Conservation (phyloP, 2,329 filamentous ascomycete genomes). For the Cytospora schulzeri region DNA sequence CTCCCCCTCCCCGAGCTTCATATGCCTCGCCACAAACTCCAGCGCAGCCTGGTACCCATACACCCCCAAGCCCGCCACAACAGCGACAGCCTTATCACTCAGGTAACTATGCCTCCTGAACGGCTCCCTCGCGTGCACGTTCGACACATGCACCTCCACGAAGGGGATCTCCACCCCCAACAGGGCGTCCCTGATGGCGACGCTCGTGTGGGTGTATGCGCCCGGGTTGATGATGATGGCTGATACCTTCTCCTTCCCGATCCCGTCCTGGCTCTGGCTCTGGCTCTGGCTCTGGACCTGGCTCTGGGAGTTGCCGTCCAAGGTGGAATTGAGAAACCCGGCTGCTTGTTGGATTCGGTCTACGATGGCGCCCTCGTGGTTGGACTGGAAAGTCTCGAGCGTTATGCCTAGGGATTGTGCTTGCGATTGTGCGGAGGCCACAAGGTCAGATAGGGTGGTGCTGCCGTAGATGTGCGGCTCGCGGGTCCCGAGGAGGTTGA, state of each 20-base stretch:
- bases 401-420: conserved; percentile 49
- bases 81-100: conserved; percentile 73
- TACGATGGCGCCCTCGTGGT: conserved; percentile 74
- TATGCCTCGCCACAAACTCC: conserved; percentile 52
- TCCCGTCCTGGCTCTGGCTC: not conserved
- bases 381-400: conserved; percentile 70
- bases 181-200: conserved; percentile 75
- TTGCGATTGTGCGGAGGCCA: conserved; percentile 50
- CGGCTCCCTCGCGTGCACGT: conserved; percentile 70
- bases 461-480: conserved; percentile 75
- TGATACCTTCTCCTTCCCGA: conserved; percentile 47
- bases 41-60: conserved; percentile 64
- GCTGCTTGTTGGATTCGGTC: conserved; percentile 73
- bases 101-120: conserved; percentile 73
- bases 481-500: conserved; percentile 76
- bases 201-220: conserved; percentile 74
- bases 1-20: conserved; percentile 43
- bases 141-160: conserved; percentile 76
- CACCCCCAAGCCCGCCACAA: conserved; percentile 70
- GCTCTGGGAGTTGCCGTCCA: conserved; percentile 3
- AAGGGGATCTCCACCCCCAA: conserved; percentile 71
- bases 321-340: conserved; percentile 32
- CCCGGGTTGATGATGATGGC: conserved; percentile 77
- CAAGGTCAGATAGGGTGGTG: conserved; percentile 67
- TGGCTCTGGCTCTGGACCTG: no score